These are phyloP conservation scores for Metschnikowia bowlesiae DNA, from an alignment of 805 yeast species.

Conservation along the genomic window DNA sequence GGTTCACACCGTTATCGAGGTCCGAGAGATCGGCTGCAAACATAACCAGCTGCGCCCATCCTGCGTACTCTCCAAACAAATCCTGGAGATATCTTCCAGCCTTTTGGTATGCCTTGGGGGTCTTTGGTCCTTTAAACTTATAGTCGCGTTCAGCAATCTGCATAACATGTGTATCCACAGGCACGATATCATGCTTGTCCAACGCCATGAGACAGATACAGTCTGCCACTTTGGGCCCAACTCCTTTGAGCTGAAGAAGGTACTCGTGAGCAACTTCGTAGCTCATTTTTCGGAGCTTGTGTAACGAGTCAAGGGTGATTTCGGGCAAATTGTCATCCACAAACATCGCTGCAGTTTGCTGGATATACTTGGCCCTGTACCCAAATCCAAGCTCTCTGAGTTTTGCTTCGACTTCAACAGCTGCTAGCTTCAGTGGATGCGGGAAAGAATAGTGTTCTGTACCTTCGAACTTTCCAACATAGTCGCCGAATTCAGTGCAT, in stretches of 20 bases:
- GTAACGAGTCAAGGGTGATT: conserved; percentile 33
- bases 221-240: conserved; percentile 97
- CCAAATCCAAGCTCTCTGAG: conserved; percentile 69
- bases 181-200: conserved; percentile 82
- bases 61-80: conserved; percentile 88
- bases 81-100: conserved; percentile 58
- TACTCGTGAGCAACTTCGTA: conserved; percentile 54
- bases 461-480: conserved; percentile 50
- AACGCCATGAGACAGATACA: conserved; percentile 91
- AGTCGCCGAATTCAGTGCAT: conserved; percentile 64
- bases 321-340: conserved; percentile 34
- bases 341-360: conserved; percentile 65
- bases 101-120: conserved; percentile 49
- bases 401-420: conserved; percentile 32
- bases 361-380: conserved; percentile 84
- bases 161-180: conserved; percentile 93
- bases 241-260: conserved; percentile 70
- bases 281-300: conserved; percentile 40
- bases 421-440: conserved; percentile 45
- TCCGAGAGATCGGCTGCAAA: conserved; percentile 81
- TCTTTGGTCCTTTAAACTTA: conserved; percentile 45
- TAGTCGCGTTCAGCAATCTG: conserved; percentile 85
- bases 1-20: conserved; percentile 62
- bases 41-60: conserved; percentile 97
- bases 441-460: conserved; percentile 72